Conservation (phyloP, 1,284 basidiomycete genomes). For the Pisolithus thermaeus region DNA sequence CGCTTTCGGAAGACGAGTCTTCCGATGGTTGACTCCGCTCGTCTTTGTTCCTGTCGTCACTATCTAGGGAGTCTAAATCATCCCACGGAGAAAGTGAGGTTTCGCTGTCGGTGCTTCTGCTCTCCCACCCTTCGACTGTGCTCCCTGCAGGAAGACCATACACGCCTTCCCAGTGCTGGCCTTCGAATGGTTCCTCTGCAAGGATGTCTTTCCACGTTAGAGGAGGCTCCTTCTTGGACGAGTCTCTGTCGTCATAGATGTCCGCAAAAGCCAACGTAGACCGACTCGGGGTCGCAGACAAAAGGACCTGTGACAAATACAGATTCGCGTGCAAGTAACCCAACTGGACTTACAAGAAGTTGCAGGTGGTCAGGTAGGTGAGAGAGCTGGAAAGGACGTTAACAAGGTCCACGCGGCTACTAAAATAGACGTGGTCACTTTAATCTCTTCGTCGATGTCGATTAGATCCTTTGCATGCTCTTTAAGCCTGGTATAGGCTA, state of each 20-base stretch:
- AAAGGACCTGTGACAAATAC: constrained; percentile 37
- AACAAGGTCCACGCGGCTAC: not conserved
- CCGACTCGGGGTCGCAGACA: constrained; percentile 47
- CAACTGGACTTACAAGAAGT: constrained; percentile 47
- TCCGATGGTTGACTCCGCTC: constrained; percentile 19
- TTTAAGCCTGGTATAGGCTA: constrained; percentile 46
- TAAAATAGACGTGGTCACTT: constrained; percentile 31
- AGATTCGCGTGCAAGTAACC: constrained; percentile 5
- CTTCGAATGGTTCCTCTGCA: constrained; percentile 71
- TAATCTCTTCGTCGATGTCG: constrained; percentile 63
- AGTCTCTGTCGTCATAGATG: constrained; percentile 42
- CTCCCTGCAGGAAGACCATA: constrained; percentile 40
- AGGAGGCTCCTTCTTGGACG: constrained; percentile 33
- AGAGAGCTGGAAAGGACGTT: constrained; percentile 36
- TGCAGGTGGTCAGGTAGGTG: constrained; percentile 65
- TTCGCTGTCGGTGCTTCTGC: constrained; percentile 39
- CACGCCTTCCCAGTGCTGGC: constrained; percentile 71
- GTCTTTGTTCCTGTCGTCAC: constrained; percentile 18
- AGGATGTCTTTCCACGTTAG: constrained; percentile 73
- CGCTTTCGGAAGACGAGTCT: constrained; percentile 29
- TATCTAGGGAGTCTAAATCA: constrained; percentile 26
- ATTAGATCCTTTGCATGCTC: constrained; percentile 38
- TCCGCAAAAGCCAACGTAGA: constrained; percentile 47
- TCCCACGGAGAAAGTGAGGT: constrained; percentile 47
- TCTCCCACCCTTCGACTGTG: constrained; percentile 37